phyloP scores from a whole-genome alignment of 179 eudicot species.

The Corrigiola litoralis region DNA sequence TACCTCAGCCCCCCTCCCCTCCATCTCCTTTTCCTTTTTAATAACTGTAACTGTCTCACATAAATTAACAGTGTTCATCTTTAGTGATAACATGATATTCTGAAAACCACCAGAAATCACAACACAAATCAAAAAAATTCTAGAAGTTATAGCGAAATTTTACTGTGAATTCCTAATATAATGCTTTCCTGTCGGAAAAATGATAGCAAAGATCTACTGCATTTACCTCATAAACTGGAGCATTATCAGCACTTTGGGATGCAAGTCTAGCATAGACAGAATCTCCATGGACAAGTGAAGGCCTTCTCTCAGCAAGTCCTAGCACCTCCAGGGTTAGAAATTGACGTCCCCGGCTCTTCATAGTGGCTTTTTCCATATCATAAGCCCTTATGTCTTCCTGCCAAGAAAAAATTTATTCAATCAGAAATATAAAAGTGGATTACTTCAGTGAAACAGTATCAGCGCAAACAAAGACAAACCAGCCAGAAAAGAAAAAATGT shows the following conservation, averaged over 20 bases:
- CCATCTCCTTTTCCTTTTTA: no score
- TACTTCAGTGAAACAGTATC: neutral
- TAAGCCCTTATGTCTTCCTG: conserved; percentile 83
- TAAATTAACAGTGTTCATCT: no score
- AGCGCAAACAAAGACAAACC: neutral
- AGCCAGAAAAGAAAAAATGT: conserved; percentile 12
- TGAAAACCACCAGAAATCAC: neutral
- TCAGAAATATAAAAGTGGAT: neutral
- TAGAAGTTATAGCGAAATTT: no score
- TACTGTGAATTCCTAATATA: neutral
- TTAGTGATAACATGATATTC: no score
- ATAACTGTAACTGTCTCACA: no score
- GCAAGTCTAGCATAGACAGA: conserved; percentile 47
- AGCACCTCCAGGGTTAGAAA: conserved; percentile 73
- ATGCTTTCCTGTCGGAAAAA: neutral
- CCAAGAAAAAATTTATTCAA: conserved; percentile 5
- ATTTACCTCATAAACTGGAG: conserved; percentile 31
- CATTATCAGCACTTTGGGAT: conserved; percentile 21
- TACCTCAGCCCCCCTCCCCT: no score
- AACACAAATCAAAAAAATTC: neutral
- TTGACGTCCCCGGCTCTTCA: conserved; percentile 46
- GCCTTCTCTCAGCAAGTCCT: conserved; percentile 87
- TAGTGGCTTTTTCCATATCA: conserved; percentile 55
- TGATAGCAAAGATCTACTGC: neutral
- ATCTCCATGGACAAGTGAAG: conserved; percentile 84